Percentiles rank a stretch among this genome's conserved stretches.
phyloP scores from a whole-genome alignment of 2,329 filamentous ascomycete genomes.

The Neoarthrinium moseri region DNA sequence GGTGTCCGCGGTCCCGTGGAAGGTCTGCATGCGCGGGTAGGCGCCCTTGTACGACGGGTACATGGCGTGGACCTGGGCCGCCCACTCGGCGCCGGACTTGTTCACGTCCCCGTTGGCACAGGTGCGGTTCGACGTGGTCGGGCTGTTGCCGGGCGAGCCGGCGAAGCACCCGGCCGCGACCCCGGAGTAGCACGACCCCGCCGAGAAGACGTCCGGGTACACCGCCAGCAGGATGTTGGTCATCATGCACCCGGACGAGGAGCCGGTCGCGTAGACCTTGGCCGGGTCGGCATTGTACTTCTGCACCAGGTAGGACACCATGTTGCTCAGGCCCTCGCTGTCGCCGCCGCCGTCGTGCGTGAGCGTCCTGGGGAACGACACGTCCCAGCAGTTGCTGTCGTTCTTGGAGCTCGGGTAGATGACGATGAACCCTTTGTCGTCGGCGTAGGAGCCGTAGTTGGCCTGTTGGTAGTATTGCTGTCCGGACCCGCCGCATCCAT shows the following conservation, averaged over 20 bases:
- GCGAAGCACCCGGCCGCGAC: conserved; percentile 44
- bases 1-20: conserved; percentile 31
- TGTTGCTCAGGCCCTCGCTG: conserved; percentile 55
- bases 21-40: conserved; percentile 27
- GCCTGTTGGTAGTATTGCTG: conserved; percentile 1
- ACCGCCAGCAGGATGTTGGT: conserved; percentile 46
- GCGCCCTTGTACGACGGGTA: conserved; percentile 30
- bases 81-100: conserved; percentile 40
- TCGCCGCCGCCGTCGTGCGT: conserved; percentile 57
- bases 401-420: conserved; percentile 18
- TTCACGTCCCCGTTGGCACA: conserved; percentile 39
- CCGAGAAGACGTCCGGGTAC: conserved; percentile 46
- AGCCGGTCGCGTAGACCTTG: conserved; percentile 54
- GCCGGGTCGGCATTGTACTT: conserved; percentile 50
- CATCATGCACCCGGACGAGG: conserved; percentile 47
- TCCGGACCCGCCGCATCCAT: neutral
- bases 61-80: conserved; percentile 34
- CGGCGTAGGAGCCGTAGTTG: conserved; percentile 10
- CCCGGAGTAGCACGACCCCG: conserved; percentile 41
- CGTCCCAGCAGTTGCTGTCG: conserved; percentile 45
- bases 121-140: conserved; percentile 21
- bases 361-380: conserved; percentile 43
- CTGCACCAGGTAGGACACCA: conserved; percentile 54
- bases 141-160: conserved; percentile 10
- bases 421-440: conserved; percentile 18